These are phyloP conservation scores for Sugiyamaella chiloensis DNA, from an alignment of 805 yeast species.

Conservation along the genomic window DNA sequence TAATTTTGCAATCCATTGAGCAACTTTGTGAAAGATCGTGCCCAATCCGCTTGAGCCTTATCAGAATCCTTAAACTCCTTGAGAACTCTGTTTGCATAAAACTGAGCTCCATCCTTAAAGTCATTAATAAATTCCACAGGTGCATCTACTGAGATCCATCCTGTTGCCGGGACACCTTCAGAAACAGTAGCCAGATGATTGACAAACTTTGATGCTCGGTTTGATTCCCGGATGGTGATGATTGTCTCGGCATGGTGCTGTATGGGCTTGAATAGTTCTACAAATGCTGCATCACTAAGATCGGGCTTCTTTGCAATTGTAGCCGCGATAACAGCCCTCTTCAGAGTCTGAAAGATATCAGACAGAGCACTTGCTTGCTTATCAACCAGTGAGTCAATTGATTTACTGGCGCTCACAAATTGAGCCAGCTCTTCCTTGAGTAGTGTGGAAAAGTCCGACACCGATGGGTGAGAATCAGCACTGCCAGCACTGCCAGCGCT, in stretches of 20 bases:
- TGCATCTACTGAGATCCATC: conserved; percentile 80
- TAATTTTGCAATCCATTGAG: conserved; percentile 70
- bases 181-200: conserved; percentile 78
- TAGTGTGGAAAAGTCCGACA: conserved; percentile 30
- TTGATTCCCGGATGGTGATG: conserved; percentile 65
- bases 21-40: conserved; percentile 54
- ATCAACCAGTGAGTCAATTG: conserved; percentile 55
- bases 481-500: conserved; percentile 21
- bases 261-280: conserved; percentile 63
- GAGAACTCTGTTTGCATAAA: conserved; percentile 88
- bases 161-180: conserved; percentile 86
- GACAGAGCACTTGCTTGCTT: conserved; percentile 38
- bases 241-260: conserved; percentile 57
- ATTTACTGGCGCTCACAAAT: conserved; percentile 50
- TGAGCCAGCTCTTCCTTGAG: conserved; percentile 59
- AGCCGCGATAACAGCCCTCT: conserved; percentile 42
- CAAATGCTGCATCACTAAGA: conserved; percentile 49
- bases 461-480: conserved; percentile 17
- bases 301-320: conserved; percentile 61
- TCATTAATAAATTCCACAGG: conserved; percentile 78
- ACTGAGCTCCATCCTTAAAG: conserved; percentile 85
- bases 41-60: conserved; percentile 76
- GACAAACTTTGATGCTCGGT: conserved; percentile 61
- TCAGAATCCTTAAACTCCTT: conserved; percentile 79
- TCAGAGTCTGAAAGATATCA: conserved; percentile 57